Evolutionary conservation across 2,329 filamentous ascomycete genomes (phyloP).

Genomic region (Raffaelea ambrosiae): DNA sequence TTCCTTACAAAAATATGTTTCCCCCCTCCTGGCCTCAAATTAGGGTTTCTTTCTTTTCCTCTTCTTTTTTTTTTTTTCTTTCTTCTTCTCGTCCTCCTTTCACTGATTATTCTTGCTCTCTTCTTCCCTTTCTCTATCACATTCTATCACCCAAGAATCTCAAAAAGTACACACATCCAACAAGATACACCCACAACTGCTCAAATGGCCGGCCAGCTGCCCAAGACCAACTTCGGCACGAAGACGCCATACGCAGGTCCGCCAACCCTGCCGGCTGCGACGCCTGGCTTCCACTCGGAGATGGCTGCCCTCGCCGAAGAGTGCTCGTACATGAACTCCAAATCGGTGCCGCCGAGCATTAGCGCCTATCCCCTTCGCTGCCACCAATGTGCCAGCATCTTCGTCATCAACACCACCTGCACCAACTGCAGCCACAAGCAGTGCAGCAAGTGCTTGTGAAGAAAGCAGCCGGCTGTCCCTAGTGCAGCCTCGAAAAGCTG

Average conservation of each 20-base stretch:
- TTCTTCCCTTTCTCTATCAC: too few relatives aligned
- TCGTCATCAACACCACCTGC: conserved; percentile 49
- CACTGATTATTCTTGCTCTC: background rate
- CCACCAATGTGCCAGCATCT: conserved; percentile 47
- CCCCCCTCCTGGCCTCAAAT: background rate
- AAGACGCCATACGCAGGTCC: too few relatives aligned
- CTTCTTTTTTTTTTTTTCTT: background rate
- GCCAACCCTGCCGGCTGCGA: too few relatives aligned
- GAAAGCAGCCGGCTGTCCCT: too few relatives aligned
- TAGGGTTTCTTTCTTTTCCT: conserved; percentile 1
- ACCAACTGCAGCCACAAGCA: conserved; percentile 40
- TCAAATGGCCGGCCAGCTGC: background rate
- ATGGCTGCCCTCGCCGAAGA: too few relatives aligned
- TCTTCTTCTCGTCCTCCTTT: background rate
- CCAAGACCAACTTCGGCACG: background rate
- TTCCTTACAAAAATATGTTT: background rate
- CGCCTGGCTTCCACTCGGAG: background rate
- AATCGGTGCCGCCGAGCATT: conserved; percentile 4
- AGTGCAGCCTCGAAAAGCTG: background rate
- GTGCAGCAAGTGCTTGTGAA: conserved; percentile 35
- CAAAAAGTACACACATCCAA: too few relatives aligned
- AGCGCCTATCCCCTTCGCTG: conserved; percentile 39
- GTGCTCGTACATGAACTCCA: too few relatives aligned
- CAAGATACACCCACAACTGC: too few relatives aligned
- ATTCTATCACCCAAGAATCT: too few relatives aligned